Evolutionary conservation across 176 grass and related monocot genomes (phyloP).

Genomic region (Tillandsia fasciculata): DNA sequence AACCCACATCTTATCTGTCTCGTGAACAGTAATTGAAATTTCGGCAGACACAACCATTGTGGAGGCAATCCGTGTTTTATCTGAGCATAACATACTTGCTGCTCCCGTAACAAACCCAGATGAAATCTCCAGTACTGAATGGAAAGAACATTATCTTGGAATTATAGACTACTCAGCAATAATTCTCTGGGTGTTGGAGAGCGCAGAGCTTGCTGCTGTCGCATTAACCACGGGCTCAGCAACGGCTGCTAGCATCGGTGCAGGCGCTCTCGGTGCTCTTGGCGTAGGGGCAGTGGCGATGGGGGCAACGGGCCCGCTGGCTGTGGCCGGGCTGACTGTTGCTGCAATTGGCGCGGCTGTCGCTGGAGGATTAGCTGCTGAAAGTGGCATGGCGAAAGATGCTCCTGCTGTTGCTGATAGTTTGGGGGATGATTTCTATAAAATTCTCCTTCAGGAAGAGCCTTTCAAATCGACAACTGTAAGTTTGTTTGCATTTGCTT

Average conservation of each 20-base stretch:
- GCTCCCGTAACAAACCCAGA: slow-evolving; percentile 58
- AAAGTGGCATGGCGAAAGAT: slow-evolving; percentile 54
- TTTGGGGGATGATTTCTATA: slow-evolving; percentile 62
- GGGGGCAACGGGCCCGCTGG: slow-evolving; percentile 41
- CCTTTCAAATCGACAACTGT: slow-evolving; percentile 71
- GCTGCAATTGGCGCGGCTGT: slow-evolving; percentile 50
- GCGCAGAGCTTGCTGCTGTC: slow-evolving; percentile 50
- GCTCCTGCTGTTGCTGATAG: slow-evolving; percentile 32
- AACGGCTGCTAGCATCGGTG: slow-evolving; percentile 36
- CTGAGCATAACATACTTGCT: slow-evolving; percentile 70
- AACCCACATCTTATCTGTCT: not conserved
- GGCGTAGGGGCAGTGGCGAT: slow-evolving; percentile 24
- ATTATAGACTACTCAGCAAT: slow-evolving; percentile 73
- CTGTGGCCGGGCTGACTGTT: slow-evolving; percentile 42
- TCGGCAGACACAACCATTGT: slow-evolving; percentile 48
- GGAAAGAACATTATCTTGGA: slow-evolving; percentile 64
- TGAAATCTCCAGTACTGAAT: slow-evolving; percentile 30
- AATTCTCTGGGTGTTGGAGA: slow-evolving; percentile 73
- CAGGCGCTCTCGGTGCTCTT: slow-evolving; percentile 39
- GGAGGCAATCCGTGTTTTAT: slow-evolving; percentile 60
- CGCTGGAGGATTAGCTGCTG: slow-evolving; percentile 39
- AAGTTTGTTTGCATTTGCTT: slow-evolving; percentile 7
- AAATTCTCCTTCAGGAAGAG: slow-evolving; percentile 60
- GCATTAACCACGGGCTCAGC: slow-evolving; percentile 44
- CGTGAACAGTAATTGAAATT: slow-evolving; percentile 70